A percentile compares a stretch with the other conserved stretches of the same genome.
Evolutionary conservation across 2,329 filamentous ascomycete genomes (phyloP).

Genomic region (Claviceps pusilla): DNA sequence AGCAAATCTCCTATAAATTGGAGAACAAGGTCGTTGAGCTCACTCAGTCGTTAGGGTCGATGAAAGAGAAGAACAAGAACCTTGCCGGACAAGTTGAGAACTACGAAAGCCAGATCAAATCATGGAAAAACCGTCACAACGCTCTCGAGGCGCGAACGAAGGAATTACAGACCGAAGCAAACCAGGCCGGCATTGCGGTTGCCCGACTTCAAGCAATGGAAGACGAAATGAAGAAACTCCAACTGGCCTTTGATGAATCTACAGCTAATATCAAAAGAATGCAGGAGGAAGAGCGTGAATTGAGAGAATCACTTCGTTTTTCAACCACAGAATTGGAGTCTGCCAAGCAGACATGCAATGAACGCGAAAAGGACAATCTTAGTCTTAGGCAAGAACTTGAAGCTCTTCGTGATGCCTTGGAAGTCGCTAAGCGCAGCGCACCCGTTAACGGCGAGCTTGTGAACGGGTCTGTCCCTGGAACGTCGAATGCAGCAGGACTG

Average conservation of each 20-base stretch:
- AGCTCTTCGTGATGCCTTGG: slow-evolving; percentile 84
- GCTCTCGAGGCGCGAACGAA: slow-evolving; percentile 78
- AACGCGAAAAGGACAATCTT: slow-evolving; percentile 72
- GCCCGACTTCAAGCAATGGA: slow-evolving; percentile 85
- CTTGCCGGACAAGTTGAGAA: slow-evolving; percentile 80
- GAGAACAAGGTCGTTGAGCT: slow-evolving; percentile 99
- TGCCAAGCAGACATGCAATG: slow-evolving; percentile 57
- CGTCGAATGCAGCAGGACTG: slow-evolving; percentile 53
- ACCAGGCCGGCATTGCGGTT: slow-evolving; percentile 90
- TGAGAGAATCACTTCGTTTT: slow-evolving; percentile 66
- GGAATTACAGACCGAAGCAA: slow-evolving; percentile 90
- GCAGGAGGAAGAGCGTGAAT: slow-evolving; percentile 80
- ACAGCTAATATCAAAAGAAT: slow-evolving; percentile 80
- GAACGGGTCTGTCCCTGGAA: slow-evolving; percentile 25
- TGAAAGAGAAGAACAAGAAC: slow-evolving; percentile 89
- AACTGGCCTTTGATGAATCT: slow-evolving; percentile 80
- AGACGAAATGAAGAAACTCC: slow-evolving; percentile 85
- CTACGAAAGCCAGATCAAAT: slow-evolving; percentile 91
- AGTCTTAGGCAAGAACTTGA: slow-evolving; percentile 75
- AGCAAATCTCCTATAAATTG: slow-evolving; percentile 98
- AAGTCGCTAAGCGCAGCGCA: slow-evolving; percentile 63
- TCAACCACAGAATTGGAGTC: slow-evolving; percentile 71
- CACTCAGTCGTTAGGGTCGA: slow-evolving; percentile 79
- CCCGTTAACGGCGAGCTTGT: slow-evolving; percentile 52
- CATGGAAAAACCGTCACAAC: slow-evolving; percentile 86